phyloP scores from a whole-genome alignment of 2,329 filamentous ascomycete genomes.

The Aureobasidium musti region DNA sequence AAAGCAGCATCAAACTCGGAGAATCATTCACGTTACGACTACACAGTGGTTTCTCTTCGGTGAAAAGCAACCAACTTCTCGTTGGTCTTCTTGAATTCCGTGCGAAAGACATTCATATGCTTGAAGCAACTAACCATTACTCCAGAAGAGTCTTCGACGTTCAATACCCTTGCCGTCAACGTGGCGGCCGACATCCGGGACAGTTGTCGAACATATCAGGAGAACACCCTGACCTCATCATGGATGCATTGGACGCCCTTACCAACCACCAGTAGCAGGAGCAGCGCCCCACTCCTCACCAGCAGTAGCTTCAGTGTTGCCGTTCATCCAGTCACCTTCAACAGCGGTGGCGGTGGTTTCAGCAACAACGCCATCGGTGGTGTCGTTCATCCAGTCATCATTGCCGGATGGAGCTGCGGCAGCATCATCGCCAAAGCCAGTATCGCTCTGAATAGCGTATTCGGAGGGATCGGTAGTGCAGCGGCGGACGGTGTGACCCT shows the following conservation, averaged over 20 bases:
- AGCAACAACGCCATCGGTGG: not conserved
- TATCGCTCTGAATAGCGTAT: not conserved
- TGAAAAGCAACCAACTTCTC: not conserved
- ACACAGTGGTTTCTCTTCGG: not conserved
- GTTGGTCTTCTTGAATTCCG: not conserved
- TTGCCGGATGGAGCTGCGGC: not conserved
- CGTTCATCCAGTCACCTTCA: constrained; percentile 6
- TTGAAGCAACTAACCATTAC: not conserved
- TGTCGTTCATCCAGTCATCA: constrained; percentile 14
- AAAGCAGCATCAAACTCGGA: not conserved
- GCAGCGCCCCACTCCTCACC: constrained; percentile 14
- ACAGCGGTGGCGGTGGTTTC: not conserved
- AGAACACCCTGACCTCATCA: not conserved
- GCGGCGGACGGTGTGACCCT: constrained; percentile 14
- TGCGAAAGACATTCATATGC: not conserved
- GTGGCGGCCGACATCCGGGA: not conserved
- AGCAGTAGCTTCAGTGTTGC: not conserved
- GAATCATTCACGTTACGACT: not conserved
- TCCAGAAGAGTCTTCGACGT: not conserved
- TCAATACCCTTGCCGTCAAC: not conserved
- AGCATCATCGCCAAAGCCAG: not conserved
- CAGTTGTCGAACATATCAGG: not conserved
- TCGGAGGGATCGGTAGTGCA: constrained; percentile 7
- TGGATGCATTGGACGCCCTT: not conserved
- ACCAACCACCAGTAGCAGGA: constrained; percentile 4